A percentile compares a stretch with the other conserved stretches of the same genome.
Evolutionary conservation across 2,329 filamentous ascomycete species (phyloP).

Genomic region (Paecilomyces variotii): DNA sequence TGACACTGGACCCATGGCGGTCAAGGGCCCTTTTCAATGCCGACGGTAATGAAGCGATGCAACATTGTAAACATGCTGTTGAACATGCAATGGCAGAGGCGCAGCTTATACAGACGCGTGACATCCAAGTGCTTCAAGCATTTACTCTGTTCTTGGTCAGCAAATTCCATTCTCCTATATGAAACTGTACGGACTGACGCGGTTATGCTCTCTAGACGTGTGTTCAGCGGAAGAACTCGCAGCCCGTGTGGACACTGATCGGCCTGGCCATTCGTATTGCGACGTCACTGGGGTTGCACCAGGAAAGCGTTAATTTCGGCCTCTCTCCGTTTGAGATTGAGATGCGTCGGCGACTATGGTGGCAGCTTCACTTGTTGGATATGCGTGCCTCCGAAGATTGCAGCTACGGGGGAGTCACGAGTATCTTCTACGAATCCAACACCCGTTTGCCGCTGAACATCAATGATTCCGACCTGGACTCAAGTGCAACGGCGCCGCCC

Average conservation of each 20-base stretch:
- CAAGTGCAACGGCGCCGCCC: not conserved
- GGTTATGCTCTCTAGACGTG: constrained; percentile 3
- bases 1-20: constrained; percentile 8
- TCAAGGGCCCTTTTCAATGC: constrained; percentile 5
- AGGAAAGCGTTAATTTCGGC: constrained; percentile 6
- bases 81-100: constrained; percentile 7
- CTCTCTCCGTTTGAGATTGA: constrained; percentile 10
- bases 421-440: not conserved
- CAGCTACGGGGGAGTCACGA: constrained; percentile 1
- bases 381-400: constrained; percentile 3
- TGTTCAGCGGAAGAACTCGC: constrained; percentile 5
- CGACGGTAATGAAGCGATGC: constrained; percentile 2
- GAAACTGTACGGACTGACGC: not conserved
- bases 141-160: constrained; percentile 11
- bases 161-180: not conserved
- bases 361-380: constrained; percentile 9
- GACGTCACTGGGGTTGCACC: constrained; percentile 10
- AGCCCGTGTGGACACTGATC: constrained; percentile 9
- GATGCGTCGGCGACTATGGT: constrained; percentile 11
- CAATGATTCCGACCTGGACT: constrained; percentile 3
- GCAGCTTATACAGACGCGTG: constrained; percentile 6
- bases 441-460: constrained; percentile 2
- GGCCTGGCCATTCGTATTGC: constrained; percentile 10
- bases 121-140: constrained; percentile 9
- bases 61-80: constrained; percentile 4